These are phyloP conservation scores for Diutina sp. DNA, from an alignment of 1,139 yeast species.

Conservation along the genomic window DNA sequence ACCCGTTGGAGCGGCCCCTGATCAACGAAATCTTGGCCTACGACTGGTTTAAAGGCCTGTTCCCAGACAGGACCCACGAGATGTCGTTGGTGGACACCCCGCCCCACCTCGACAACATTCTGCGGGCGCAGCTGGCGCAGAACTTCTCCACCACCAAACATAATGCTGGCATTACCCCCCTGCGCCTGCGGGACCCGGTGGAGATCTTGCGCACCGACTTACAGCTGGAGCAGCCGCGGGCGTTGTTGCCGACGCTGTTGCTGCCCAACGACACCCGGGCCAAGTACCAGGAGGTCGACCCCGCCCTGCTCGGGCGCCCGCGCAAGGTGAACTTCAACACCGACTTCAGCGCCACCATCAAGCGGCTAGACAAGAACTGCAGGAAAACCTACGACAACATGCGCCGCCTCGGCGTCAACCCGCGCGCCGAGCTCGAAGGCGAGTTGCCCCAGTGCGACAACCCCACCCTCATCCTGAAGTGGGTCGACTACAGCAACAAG, in stretches of 20 bases:
- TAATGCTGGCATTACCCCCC: constrained; percentile 48
- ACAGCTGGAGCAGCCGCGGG: constrained; percentile 54
- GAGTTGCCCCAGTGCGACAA: constrained; percentile 37
- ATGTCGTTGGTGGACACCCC: constrained; percentile 46
- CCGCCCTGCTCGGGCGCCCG: constrained; percentile 21
- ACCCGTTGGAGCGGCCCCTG: constrained; percentile 75
- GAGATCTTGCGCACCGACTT: constrained; percentile 60
- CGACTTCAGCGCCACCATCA: constrained; percentile 26
- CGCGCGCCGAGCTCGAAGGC: constrained; percentile 8
- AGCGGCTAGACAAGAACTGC: constrained; percentile 25
- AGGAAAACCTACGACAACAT: constrained; percentile 30
- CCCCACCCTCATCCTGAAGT: constrained; percentile 74
- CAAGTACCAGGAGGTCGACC: constrained; percentile 66
- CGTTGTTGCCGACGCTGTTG: constrained; percentile 74
- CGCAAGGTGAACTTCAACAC: constrained; percentile 31
- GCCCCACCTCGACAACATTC: constrained; percentile 42
- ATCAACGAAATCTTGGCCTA: constrained; percentile 69
- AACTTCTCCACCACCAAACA: constrained; percentile 62
- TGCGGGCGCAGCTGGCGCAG: constrained; percentile 49
- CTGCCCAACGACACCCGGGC: constrained; percentile 88
- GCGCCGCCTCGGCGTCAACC: constrained; percentile 15
- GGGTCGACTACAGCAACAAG: constrained; percentile 96
- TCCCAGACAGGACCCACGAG: constrained; percentile 62
- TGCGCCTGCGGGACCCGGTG: constrained; percentile 47
- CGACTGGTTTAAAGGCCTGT: constrained; percentile 76